Percentiles rank a stretch among this genome's conserved stretches.
Evolutionary conservation across 1,284 basidiomycete genomes (phyloP).

Genomic region (Trichosporon faecale): DNA sequence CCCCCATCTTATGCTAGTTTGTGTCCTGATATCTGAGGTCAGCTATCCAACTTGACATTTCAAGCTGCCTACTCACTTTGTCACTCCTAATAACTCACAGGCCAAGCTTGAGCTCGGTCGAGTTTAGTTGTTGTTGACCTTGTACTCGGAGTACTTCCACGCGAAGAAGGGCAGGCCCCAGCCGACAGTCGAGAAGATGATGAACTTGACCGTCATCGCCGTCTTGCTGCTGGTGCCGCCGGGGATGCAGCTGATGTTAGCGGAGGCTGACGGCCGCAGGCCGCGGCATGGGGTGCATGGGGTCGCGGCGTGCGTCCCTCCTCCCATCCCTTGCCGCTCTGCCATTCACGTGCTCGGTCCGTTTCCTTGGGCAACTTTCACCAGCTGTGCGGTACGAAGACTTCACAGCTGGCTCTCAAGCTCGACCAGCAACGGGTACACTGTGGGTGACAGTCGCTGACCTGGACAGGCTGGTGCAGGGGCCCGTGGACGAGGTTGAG

Average conservation of each 20-base stretch:
- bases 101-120: neutral
- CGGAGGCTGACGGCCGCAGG: neutral
- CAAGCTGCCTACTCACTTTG: neutral
- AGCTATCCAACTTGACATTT: neutral
- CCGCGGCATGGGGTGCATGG: too few species aligned
- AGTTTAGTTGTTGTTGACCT: neutral
- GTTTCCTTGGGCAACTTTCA: too few species aligned
- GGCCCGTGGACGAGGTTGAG: too few species aligned
- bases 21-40: neutral
- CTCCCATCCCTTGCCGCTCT: too few species aligned
- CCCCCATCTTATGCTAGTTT: neutral
- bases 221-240: neutral
- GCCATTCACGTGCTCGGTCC: too few species aligned
- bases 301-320: too few species aligned
- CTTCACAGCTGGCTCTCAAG: too few species aligned
- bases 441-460: too few species aligned
- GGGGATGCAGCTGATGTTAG: constrained; percentile 2
- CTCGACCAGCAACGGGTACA: too few species aligned
- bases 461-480: too few species aligned
- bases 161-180: neutral
- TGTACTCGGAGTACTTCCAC: neutral
- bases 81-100: neutral
- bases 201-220: neutral
- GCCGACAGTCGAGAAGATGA: neutral
- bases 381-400: too few species aligned